These are phyloP conservation scores for Pyricularia sp. DNA, from an alignment of 2,329 filamentous ascomycete species.

Conservation along the genomic window DNA sequence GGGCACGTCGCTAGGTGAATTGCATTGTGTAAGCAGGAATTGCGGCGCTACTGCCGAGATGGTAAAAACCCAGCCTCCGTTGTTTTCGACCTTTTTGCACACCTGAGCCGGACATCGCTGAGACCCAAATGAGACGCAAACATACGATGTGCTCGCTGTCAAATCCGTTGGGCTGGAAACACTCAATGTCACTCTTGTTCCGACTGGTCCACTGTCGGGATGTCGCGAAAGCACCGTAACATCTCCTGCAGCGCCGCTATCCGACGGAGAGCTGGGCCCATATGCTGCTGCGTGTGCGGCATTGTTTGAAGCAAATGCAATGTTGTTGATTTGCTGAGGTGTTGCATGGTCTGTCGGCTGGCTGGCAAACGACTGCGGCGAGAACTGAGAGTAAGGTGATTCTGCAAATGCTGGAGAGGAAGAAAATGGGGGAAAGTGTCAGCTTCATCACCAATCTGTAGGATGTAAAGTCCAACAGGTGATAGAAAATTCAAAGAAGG, in stretches of 20 bases:
- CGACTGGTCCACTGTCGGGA: constrained; percentile 58
- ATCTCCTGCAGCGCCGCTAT: constrained; percentile 32
- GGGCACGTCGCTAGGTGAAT: constrained; percentile 38
- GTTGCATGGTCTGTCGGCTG: constrained; percentile 41
- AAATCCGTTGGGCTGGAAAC: constrained; percentile 56
- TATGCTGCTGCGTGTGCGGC: constrained; percentile 49
- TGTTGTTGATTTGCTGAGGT: constrained; percentile 39
- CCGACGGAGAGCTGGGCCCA: constrained; percentile 28
- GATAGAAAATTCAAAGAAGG: neutral
- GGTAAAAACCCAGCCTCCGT: constrained; percentile 57
- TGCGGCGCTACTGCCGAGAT: constrained; percentile 65
- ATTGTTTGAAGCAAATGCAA: constrained; percentile 51
- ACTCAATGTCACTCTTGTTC: constrained; percentile 64
- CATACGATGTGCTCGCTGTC: constrained; percentile 42
- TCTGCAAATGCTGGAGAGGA: constrained; percentile 28
- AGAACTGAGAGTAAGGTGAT: constrained; percentile 43
- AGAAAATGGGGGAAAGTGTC: neutral
- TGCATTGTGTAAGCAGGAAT: constrained; percentile 39
- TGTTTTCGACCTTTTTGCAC: constrained; percentile 43
- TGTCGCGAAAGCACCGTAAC: constrained; percentile 53
- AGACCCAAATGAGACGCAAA: constrained; percentile 70
- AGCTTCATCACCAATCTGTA: neutral
- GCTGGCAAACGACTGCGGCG: constrained; percentile 33
- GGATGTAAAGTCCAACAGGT: neutral
- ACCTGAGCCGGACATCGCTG: constrained; percentile 61